phyloP scores from a whole-genome alignment of 2,329 filamentous ascomycete species.

The Penicillium fuscoglaucum region DNA sequence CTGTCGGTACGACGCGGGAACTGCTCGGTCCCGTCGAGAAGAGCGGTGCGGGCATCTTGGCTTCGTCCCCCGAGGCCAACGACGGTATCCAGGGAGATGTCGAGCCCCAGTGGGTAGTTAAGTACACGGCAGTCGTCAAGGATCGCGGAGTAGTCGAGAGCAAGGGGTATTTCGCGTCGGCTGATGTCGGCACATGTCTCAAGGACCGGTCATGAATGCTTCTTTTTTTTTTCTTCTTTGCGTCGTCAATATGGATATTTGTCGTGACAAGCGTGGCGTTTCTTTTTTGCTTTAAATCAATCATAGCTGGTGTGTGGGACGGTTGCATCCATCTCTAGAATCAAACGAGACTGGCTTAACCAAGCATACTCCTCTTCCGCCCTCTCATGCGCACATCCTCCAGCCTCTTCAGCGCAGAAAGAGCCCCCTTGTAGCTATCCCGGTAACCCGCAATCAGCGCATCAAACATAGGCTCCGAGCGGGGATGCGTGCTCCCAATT shows the following conservation, averaged over 20 bases:
- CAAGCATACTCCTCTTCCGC: constrained; percentile 95
- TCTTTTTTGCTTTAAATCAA: constrained; percentile 14
- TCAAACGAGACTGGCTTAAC: constrained; percentile 52
- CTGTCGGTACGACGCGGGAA: constrained; percentile 78
- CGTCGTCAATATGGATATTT: neutral
- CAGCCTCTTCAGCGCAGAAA: constrained; percentile 72
- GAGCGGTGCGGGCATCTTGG: constrained; percentile 77
- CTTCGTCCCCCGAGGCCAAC: constrained; percentile 54
- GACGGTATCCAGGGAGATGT: constrained; percentile 72
- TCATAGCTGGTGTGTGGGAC: constrained; percentile 6
- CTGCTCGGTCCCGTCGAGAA: constrained; percentile 71
- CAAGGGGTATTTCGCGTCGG: constrained; percentile 93
- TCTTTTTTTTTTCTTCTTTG: constrained; percentile 2
- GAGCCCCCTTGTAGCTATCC: constrained; percentile 72
- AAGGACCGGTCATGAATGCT: constrained; percentile 28
- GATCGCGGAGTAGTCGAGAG: constrained; percentile 96
- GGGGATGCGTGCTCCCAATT: constrained; percentile 91
- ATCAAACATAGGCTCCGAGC: constrained; percentile 73
- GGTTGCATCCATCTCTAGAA: constrained; percentile 12
- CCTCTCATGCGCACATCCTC: constrained; percentile 93
- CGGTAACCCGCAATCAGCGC: constrained; percentile 74
- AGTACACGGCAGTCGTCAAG: constrained; percentile 93
- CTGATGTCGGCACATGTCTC: constrained; percentile 61
- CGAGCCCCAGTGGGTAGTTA: constrained; percentile 88
- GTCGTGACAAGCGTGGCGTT: constrained; percentile 28